phyloP scores from a whole-genome alignment of 805 yeast genomes.

The Zygotorulaspora danielsina region DNA sequence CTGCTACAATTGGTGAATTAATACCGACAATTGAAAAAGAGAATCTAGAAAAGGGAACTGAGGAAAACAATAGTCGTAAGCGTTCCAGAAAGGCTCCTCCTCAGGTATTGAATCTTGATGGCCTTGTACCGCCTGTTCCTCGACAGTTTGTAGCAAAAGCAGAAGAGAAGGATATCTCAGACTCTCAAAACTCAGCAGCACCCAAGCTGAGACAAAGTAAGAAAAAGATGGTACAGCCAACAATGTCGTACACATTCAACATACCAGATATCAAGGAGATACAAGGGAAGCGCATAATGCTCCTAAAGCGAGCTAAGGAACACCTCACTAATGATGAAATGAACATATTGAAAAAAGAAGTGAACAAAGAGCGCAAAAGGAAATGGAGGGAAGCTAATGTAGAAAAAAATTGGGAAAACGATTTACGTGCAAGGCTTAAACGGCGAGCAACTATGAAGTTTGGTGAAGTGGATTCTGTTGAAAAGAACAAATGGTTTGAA shows the following conservation, averaged over 20 bases:
- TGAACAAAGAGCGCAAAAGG: conserved; percentile 34
- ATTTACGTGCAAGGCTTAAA: conserved; percentile 70
- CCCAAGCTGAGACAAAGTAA: conserved; percentile 10
- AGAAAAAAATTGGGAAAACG: conserved; percentile 82
- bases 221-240: conserved; percentile 9
- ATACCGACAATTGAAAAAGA: conserved; percentile 21
- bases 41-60: conserved; percentile 4
- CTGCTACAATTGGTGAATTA: conserved; percentile 25
- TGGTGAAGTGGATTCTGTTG: conserved; percentile 55
- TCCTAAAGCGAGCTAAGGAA: conserved; percentile 25
- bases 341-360: conserved; percentile 23
- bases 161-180: conserved; percentile 5
- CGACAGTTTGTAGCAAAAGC: conserved; percentile 6
- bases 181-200: conserved; percentile 4
- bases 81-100: conserved; percentile 17
- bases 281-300: conserved; percentile 21
- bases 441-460: conserved; percentile 65
- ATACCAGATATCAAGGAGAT: conserved; percentile 19
- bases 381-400: conserved; percentile 50
- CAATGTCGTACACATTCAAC: conserved; percentile 14
- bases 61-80: conserved; percentile 7
- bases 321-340: conserved; percentile 22
- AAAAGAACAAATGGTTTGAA: conserved; percentile 66
- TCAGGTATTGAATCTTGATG: conserved; percentile 30
- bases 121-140: conserved; percentile 28